Evolutionary conservation across 2,329 filamentous ascomycete species (phyloP), one percentile per base, ranked within the genome.

Genomic region (Elsinoe necatrix): DNA sequence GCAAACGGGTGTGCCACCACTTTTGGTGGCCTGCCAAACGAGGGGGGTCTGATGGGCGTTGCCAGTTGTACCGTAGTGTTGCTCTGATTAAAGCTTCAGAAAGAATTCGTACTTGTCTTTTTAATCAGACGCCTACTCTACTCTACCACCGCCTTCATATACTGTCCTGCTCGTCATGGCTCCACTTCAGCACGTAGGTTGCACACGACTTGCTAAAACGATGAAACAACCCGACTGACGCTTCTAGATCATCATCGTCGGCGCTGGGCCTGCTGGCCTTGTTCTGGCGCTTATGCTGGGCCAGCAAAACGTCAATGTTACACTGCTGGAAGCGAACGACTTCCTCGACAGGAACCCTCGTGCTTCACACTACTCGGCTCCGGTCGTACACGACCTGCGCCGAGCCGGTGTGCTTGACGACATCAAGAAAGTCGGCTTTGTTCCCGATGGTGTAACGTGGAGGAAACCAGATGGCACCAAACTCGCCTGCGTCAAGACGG

Each of bases 281-380:
- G 45, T 62, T 23, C 56, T 61, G 5, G 60, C 61, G 12, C 70
- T 82, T 2, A 72, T 82, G 1, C 74, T 83, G 5, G 73, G 78
- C 18, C 75, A 77, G 61, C 72, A 77, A 54, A 72, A 74, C 43
- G 79, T 83, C 58, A 68, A 73, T 27, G 75, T 79, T 42, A 76
- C 75, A 21, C 71, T 83, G 20, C 71, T 85, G 55, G 82, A 86
- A 62, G 76, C 77, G 2, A 73, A 76, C 1, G 65, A 73, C 23
- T 71, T 76, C 55, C 72, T 84, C 45, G 80, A 83, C 69, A 72
- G 77, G 57, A 80, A 80, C 57, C 82, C 82, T 0, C 79, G 82
- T 25, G 82, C 82, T 12, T 79, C 81, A 2, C 68, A 71, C 3
- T 71, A 73, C 59, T 66, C 70, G 57, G 66, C 68, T 2, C 65